Base-by-base conservation (phyloP, 176 grass and related monocot species). In the Alloteropsis semialata region DNA sequence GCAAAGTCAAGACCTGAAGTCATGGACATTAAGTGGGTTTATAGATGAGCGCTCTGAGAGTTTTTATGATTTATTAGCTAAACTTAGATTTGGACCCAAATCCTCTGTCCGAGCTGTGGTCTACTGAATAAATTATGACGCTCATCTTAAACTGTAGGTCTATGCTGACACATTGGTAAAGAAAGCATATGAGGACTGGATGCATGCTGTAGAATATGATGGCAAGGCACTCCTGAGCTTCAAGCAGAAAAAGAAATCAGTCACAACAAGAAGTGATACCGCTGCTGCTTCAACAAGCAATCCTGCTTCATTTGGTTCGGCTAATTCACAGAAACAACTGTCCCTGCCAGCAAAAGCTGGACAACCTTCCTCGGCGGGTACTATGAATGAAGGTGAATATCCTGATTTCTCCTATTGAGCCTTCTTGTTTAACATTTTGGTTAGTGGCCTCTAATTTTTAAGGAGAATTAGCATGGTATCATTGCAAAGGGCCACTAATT, bases 141-240 rank as follows among this genome's bases (percentile, higher is more conserved):
- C 44, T 89, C 41, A 74, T 79, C 57, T 69, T 51, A 28, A 44
- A 86, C 46, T 69, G 44, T 77, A 97, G 94, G 78, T 86, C 49
- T 90, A 90, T 76, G 84, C 89, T 34, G 94, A 97, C 27, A 24
- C 81, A 41, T 85, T 97, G 81, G 94, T 97, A 49, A 97, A 94
- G 83, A 91, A 92, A 84, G 89, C 94, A 33, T 97, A 97, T 3
- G 94, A 97, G 65, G 90, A 97, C 39, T 97, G 94, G 94, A 88
- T 87, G 30, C 89, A 94, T 81, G 94, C 83, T 84, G 69, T 97
- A 85, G 94, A 97, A 91, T 94, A 97, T 75, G 94, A 97, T 89
- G 94, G 91, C 45, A 93, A 97, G 82, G 94, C 89, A 57, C 89
- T 97, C 36, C 68, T 97, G 66, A 90, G 87, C 75, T 88, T 90